Percentiles rank a stretch among this genome's conserved stretches.
phyloP scores from a whole-genome alignment of 768 basidiomycete genomes.

The Leccinum pellstonianum region DNA sequence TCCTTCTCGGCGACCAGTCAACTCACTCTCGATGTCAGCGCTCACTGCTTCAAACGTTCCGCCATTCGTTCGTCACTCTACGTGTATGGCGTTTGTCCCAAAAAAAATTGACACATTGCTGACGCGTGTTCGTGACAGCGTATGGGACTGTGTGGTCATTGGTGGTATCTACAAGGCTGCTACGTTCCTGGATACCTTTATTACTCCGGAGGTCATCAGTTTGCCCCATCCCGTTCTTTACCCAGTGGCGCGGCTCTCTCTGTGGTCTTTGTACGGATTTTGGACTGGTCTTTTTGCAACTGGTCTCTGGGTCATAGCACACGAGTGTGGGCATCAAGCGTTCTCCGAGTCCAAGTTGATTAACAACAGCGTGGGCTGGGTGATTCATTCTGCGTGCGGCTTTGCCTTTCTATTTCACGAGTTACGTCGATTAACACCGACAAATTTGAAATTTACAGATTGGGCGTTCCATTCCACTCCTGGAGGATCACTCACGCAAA shows the following conservation, averaged over 20 bases:
- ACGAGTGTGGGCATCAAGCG: slow-evolving; percentile 95
- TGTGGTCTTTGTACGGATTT: slow-evolving; percentile 85
- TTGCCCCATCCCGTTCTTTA: slow-evolving; percentile 65
- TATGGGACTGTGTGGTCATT: slow-evolving; percentile 76
- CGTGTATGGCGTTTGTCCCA: slow-evolving; percentile 48
- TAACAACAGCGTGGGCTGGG: slow-evolving; percentile 91
- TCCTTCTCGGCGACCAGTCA: slow-evolving; percentile 1
- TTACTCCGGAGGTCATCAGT: slow-evolving; percentile 52
- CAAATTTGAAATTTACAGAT: slow-evolving; percentile 41
- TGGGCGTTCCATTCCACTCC: slow-evolving; percentile 95
- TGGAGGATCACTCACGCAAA: slow-evolving; percentile 95
- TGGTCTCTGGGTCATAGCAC: slow-evolving; percentile 92
- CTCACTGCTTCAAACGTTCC: slow-evolving; percentile 91
- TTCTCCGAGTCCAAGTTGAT: slow-evolving; percentile 90
- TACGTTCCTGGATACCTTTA: slow-evolving; percentile 58
- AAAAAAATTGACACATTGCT: background rate
- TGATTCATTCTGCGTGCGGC: slow-evolving; percentile 84
- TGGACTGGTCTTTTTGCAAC: slow-evolving; percentile 83
- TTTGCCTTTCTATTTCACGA: slow-evolving; percentile 4
- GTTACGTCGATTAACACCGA: slow-evolving; percentile 24
- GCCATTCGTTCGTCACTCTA: slow-evolving; percentile 76
- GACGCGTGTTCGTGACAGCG: slow-evolving; percentile 37
- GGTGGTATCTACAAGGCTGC: slow-evolving; percentile 65
- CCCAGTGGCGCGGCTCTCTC: slow-evolving; percentile 54
- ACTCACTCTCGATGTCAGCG: slow-evolving; percentile 35